phyloP scores from a whole-genome alignment of 2,329 filamentous ascomycete species.

The Mycogone perniciosa region DNA sequence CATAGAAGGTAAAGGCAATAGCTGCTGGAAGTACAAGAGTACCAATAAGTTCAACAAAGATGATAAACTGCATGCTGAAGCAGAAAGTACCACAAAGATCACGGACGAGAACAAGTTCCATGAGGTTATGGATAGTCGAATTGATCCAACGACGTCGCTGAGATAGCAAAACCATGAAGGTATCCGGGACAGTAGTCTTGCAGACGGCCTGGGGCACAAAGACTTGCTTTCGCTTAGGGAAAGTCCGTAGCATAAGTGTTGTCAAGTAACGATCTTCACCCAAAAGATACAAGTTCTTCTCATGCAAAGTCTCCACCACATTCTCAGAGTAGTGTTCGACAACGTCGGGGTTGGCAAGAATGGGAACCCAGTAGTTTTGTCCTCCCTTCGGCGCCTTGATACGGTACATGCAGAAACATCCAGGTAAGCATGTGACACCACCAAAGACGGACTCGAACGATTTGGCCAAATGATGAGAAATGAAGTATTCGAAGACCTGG shows the following conservation, averaged over 20 bases:
- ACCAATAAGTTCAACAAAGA: conserved; percentile 90
- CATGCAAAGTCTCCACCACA: conserved; percentile 95
- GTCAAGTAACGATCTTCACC: conserved; percentile 94
- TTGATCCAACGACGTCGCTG: conserved; percentile 99
- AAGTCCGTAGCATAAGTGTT: conserved; percentile 96
- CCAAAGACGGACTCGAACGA: conserved; percentile 98
- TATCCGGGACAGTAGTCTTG: conserved; percentile 93
- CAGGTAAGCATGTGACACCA: conserved; percentile 95
- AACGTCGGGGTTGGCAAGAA: conserved; percentile 94
- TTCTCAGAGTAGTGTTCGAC: conserved; percentile 99
- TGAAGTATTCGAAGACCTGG: conserved; percentile 99
- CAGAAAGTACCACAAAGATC: conserved; percentile 98
- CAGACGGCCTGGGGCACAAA: conserved; percentile 98
- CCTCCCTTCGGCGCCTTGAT: conserved; percentile 98
- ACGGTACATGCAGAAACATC: conserved; percentile 99
- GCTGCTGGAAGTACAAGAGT: conserved; percentile 93
- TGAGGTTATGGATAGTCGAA: conserved; percentile 96
- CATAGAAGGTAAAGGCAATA: conserved; percentile 94
- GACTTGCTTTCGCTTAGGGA: conserved; percentile 97
- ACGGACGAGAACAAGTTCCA: conserved; percentile 91
- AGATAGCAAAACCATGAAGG: conserved; percentile 86
- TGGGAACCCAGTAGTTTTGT: conserved; percentile 99
- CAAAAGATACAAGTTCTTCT: conserved; percentile 88
- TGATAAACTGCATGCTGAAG: conserved; percentile 99
- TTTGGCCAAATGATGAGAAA: conserved; percentile 94